Conservation (phyloP, 306 rosid species). For the Lotus japonicus region DNA sequence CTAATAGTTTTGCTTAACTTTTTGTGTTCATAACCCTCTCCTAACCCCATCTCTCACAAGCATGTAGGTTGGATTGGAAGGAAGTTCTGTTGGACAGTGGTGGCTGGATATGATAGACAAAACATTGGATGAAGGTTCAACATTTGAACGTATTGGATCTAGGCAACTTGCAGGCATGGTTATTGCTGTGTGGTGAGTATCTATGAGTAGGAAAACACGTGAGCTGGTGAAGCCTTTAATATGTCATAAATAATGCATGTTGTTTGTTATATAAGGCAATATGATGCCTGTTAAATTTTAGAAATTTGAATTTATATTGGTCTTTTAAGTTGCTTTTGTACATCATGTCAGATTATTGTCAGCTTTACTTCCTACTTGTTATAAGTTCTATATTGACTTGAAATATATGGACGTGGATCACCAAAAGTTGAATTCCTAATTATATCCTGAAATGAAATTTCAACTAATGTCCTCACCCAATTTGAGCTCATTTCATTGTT, state of each 20-base stretch:
- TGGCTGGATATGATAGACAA: slow-evolving; percentile 97
- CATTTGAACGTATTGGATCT: slow-evolving; percentile 91
- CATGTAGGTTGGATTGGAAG: slow-evolving; percentile 92
- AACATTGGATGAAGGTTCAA: slow-evolving; percentile 82
- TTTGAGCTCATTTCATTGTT: slow-evolving; percentile 9
- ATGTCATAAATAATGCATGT: slow-evolving; percentile 20
- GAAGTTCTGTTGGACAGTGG: slow-evolving; percentile 96
- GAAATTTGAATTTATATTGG: slow-evolving; percentile 1
- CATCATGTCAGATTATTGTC: slow-evolving; percentile 16
- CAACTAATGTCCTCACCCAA: background rate
- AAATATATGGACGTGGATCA: slow-evolving; percentile 3
- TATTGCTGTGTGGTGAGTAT: slow-evolving; percentile 81
- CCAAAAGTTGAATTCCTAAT: slow-evolving; percentile 6
- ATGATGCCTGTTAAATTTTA: background rate
- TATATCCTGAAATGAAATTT: slow-evolving; percentile 13
- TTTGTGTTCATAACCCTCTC: slow-evolving; percentile 15
- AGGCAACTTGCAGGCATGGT: slow-evolving; percentile 99
- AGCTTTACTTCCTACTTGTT: slow-evolving; percentile 13
- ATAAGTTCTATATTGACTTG: slow-evolving; percentile 18
- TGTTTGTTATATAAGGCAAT: slow-evolving; percentile 1
- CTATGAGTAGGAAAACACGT: slow-evolving; percentile 9
- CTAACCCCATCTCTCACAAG: slow-evolving; percentile 20
- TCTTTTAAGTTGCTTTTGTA: slow-evolving; percentile 14
- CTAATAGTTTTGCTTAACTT: slow-evolving; percentile 9
- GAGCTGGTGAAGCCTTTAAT: slow-evolving; percentile 16